Percentiles rank a stretch among this genome's conserved stretches.
phyloP scores from a whole-genome alignment of 352 stramenopile genomes.

The Globisporangium emineosum region DNA sequence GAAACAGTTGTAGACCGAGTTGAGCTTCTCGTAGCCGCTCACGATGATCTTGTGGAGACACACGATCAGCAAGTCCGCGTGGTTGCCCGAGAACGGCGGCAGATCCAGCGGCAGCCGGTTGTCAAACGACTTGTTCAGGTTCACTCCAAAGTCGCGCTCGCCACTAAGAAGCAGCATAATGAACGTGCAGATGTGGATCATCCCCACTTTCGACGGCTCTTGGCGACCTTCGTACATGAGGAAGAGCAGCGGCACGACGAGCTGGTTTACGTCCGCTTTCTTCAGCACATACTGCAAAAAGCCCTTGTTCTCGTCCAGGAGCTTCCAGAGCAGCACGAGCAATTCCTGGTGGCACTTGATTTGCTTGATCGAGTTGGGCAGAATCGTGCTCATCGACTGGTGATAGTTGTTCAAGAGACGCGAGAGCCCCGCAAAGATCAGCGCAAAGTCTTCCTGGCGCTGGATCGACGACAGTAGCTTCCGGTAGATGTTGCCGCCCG shows the following conservation, averaged over 20 bases:
- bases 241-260: slow-evolving; percentile 84
- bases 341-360: slow-evolving; percentile 97
- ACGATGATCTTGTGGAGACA: slow-evolving; percentile 98
- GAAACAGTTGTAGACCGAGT: slow-evolving; percentile 98
- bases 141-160: slow-evolving; percentile 96
- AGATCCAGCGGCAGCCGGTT: slow-evolving; percentile 93
- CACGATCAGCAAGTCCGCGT: slow-evolving; percentile 96
- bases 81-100: slow-evolving; percentile 93
- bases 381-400: slow-evolving; percentile 90
- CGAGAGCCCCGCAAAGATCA: slow-evolving; percentile 93
- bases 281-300: slow-evolving; percentile 95
- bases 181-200: slow-evolving; percentile 99
- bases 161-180: slow-evolving; percentile 96
- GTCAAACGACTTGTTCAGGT: slow-evolving; percentile 95
- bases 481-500: slow-evolving; percentile 59
- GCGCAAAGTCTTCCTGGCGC: slow-evolving; percentile 86
- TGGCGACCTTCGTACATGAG: slow-evolving; percentile 94
- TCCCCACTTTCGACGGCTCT: slow-evolving; percentile 91
- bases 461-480: slow-evolving; percentile 64
- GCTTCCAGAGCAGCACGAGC: slow-evolving; percentile 97
- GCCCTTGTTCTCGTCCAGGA: slow-evolving; percentile 96
- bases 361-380: slow-evolving; percentile 92
- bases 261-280: slow-evolving; percentile 91
- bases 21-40: slow-evolving; percentile 95
- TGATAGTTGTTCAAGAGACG: slow-evolving; percentile 97